Percentiles rank a stretch among this genome's conserved stretches.
Evolutionary conservation across 495 filamentous ascomycete species (phyloP).

Genomic region (Recurvomyces mirabilis): DNA sequence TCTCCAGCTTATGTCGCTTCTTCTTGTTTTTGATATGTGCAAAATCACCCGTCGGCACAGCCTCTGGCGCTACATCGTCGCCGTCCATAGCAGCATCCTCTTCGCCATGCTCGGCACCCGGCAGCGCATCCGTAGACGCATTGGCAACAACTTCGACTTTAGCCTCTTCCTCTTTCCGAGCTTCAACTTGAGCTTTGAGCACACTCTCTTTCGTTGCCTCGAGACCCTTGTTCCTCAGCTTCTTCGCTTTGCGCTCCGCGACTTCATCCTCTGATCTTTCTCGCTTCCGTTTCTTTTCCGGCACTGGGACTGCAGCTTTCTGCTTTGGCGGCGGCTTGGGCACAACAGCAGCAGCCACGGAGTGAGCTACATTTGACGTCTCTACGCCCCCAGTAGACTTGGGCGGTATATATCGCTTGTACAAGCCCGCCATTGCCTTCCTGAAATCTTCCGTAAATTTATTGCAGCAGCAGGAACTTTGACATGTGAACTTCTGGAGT

Average conservation of each 20-base stretch:
- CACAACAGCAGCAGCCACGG: neutral
- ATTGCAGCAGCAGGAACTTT: too few species aligned
- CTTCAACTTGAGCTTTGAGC: neutral
- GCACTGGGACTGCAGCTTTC: neutral
- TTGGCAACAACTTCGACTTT: neutral
- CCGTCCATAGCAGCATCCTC: neutral
- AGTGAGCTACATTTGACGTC: neutral
- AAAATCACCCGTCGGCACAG: neutral
- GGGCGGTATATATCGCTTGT: conserved; percentile 42
- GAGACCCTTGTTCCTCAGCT: conserved; percentile 19
- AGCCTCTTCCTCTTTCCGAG: neutral
- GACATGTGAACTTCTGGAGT: too few species aligned
- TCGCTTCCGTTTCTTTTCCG: conserved; percentile 18
- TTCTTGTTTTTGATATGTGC: conserved; percentile 11
- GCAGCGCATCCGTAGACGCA: neutral
- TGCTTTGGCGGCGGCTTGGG: neutral
- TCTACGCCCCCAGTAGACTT: conserved; percentile 19
- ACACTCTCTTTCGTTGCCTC: conserved; percentile 8
- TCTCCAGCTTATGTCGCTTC: conserved; percentile 20
- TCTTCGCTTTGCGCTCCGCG: conserved; percentile 22
- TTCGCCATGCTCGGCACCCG: too few species aligned
- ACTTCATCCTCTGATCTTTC: conserved; percentile 14
- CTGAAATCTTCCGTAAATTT: too few species aligned
- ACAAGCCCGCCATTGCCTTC: conserved; percentile 32
- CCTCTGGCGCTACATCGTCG: neutral